Evolutionary conservation across 2,329 filamentous ascomycete species (phyloP), one percentile per base, ranked within the genome.

Genomic region (Saccharata proteae): DNA sequence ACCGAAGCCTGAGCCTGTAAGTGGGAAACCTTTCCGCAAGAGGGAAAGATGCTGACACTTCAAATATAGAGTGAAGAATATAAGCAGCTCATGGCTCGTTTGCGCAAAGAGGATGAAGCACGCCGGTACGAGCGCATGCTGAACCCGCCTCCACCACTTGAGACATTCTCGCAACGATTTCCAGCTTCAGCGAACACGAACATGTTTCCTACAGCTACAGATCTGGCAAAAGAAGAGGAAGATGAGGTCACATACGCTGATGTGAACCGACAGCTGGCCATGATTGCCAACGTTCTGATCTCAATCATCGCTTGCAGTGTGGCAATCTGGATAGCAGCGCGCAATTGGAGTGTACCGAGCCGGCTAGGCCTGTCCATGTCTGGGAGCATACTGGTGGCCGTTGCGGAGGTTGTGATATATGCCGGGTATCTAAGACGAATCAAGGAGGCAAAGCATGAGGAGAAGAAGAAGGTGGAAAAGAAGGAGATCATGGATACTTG

Each of bases 201-300:
- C 46, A 67, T 69, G 35, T 69, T 62, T 39, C 65, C 62, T 20
- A 36, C 45, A 3, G 42, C 40, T 6, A 40, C 42, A 4, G 36
- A 40, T 8, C 30, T 39, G 4, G 69, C 71, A 61, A 72, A 40
- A 16, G 48, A 51, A 29, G 58, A 61, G 20, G 56, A 62, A 7
- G 79, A 83, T 39, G 75, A 78, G 2, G 59, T 80, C 3, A 77
- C 74, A 3, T 77, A 76, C 40, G 68, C 71, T 20, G 81, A 90
- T 38, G 65, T 90, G 2, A 79, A 88, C 50, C 68, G 80, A n/a
- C 83, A 90, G 47, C 60, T 90, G 35, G 76, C 80, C 24, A 64
- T 96, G 6, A 84, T 96, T 30, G 67, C 93, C 46, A 98, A 96
- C 53, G 84, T 96, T 30, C 60, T 94, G 22, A 66, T 93, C 32